phyloP scores from a whole-genome alignment of 169 alveolate species.

The Plasmodium adleri region DNA sequence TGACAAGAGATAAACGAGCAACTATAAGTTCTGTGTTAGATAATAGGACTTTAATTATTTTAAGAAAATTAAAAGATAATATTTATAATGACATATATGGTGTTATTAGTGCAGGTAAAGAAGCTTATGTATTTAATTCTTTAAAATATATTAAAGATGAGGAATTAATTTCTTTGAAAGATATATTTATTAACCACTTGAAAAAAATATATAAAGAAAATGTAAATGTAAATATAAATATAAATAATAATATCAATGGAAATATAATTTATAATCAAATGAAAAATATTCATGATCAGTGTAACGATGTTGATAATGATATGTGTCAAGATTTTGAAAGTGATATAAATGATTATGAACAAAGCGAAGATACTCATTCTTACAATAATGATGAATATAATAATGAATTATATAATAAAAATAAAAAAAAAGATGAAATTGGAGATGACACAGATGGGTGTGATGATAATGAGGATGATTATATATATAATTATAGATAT shows the following conservation, averaged over 20 bases:
- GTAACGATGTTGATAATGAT: slow-evolving; percentile 7
- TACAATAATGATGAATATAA: not conserved
- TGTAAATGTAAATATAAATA: not conserved
- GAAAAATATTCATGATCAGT: slow-evolving; percentile 13
- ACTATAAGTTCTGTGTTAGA: slow-evolving; percentile 98
- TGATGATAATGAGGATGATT: not conserved
- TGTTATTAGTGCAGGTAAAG: slow-evolving; percentile 97
- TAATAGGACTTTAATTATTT: slow-evolving; percentile 93
- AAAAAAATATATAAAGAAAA: slow-evolving; percentile 3
- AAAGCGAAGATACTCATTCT: slow-evolving; percentile 2
- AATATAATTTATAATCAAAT: slow-evolving; percentile 94
- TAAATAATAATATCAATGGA: not conserved
- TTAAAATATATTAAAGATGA: slow-evolving; percentile 75
- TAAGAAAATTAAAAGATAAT: slow-evolving; percentile 93
- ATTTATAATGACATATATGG: slow-evolving; percentile 95
- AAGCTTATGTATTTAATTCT: slow-evolving; percentile 97
- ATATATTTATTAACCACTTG: slow-evolving; percentile 8
- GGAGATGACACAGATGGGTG: not conserved
- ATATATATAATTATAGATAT: not conserved
- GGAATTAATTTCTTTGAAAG: slow-evolving; percentile 64
- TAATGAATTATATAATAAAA: not conserved
- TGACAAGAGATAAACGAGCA: slow-evolving; percentile 95
- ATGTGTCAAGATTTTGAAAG: not conserved
- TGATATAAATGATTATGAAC: slow-evolving; percentile 1
- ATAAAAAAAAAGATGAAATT: not conserved